Evolutionary conservation across 257 asterid genomes (phyloP).

Genomic region (Paraleonurus japonicus): DNA sequence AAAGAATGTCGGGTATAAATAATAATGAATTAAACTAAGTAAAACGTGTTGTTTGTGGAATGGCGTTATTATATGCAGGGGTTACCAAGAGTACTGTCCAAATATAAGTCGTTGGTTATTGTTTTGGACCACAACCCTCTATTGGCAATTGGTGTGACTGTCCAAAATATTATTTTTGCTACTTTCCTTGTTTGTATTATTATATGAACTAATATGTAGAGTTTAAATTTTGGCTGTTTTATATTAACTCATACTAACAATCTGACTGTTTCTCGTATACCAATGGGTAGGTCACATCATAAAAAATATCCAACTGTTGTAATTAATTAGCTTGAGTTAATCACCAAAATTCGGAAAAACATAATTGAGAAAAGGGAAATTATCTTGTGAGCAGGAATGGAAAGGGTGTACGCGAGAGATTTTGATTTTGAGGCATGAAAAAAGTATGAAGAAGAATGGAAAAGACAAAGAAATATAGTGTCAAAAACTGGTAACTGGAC

Average conservation of each 20-base stretch:
- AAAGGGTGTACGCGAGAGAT: too few relatives aligned
- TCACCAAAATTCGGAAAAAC: too few relatives aligned
- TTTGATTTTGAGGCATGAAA: not conserved
- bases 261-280: not conserved
- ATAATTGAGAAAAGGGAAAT: too few relatives aligned
- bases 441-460: conserved; percentile 12
- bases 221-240: not conserved
- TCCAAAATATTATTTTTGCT: not conserved
- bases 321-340: too few relatives aligned
- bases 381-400: too few relatives aligned
- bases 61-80: too few relatives aligned
- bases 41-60: not conserved
- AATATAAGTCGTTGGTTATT: too few relatives aligned
- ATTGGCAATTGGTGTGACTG: not conserved
- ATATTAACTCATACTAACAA: not conserved
- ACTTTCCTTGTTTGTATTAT: not conserved
- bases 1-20: not conserved
- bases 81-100: too few relatives aligned
- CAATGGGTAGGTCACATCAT: not conserved
- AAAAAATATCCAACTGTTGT: too few relatives aligned
- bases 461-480: conserved; percentile 27
- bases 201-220: not conserved
- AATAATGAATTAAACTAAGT: not conserved
- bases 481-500: conserved; percentile 28
- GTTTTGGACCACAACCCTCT: not conserved